Base-by-base conservation (phyloP, 129 eudicot genomes). In the Tagetes patula region DNA sequence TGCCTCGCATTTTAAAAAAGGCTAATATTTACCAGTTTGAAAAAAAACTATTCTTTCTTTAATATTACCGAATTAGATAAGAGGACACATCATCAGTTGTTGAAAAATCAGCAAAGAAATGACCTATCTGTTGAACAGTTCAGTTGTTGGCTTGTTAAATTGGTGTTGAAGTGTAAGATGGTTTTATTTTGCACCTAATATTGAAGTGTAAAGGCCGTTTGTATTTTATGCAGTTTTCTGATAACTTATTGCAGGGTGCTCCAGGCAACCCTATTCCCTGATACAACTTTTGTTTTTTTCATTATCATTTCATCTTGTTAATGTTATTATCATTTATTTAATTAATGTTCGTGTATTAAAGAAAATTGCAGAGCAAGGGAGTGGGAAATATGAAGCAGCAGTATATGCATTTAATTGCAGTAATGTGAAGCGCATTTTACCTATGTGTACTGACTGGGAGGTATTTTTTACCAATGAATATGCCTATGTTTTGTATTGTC, bases 281-380 rank as follows among this genome's bases (percentile, higher is more conserved):
- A 37, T 38, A 38, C 36, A 12, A 4, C 12, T 27, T 52, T 39
- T 43, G 37, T 62, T 41, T 12, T 52, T 11, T 49, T 4, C 34
- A 20, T 8, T 43, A 12, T 20, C 20, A 40, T 37, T 30, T 37
- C 7, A 34, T 33, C 5, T 14, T 66, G n/a, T 20, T 6, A 52
- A 5, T 12, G 33, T 48, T 40, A 39, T 20, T 30, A 38, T 71
- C 30, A 53, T 39, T 63, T 52, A 36, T 36, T 3, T 69, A 50
- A 61, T 71, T 50, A 33, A 39, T 72, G 13, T 69, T 12, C 42
- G 1, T 74, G 30, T 48, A 32, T 67, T 75, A 83, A 70, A 94
- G 99, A 90, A 80, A 84, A 94, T 94, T 78, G 89, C 99, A 64
- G 97, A 84, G 85, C 89, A 90, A 84, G 99, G 85, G 74, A 96